Base-by-base conservation (phyloP, 495 filamentous ascomycete genomes). In the Astrothelium subdiscretum region DNA sequence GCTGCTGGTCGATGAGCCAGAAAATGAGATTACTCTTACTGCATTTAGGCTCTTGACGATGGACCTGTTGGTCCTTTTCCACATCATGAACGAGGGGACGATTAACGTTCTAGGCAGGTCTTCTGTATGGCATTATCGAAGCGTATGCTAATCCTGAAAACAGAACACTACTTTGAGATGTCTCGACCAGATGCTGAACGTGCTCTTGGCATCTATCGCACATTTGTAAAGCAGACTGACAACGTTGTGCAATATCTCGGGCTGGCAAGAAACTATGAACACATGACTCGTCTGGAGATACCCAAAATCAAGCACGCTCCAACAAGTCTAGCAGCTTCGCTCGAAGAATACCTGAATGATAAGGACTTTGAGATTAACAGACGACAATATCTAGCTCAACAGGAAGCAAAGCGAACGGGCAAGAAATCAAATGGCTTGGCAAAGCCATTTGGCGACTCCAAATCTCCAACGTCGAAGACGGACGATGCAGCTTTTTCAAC, bases 91-190 rank as follows among this genome's bases (percentile, higher is more conserved):
- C 67, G 92, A 97, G 75, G 94, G 88, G 26, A 92, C 95, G 66
- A 97, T 99, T 76, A 99, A 95, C 74, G 89, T 99, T 63, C 81
- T 99, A 59, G 90, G 94, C 94, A 81, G 66, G 81, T 62, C 10
- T 2, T 24, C 31, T 42, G 52, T 31, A 5, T 54, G 5, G 15
- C 31, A 0, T 35, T 31, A 10, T 15, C 48, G n/a, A 12, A 32
- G 15, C 26, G 32, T 44, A 29, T 54, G 32, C 62, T 68, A 59
- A 77, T n/a, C 59, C 62, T 73, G 51, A 11, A 27, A 22, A 51
- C 61, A 96, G 92, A 95, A 66, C 92, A 95, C 71, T 99, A 95
- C 72, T 97, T 99, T 67, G 94, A 99, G 75, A 92, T 99, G 90
- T 96, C 95, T 59, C 87, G 86, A 61, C 83, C 87, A 38, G 95